Conservation (phyloP, 2,329 filamentous ascomycete species). For the Didymosphaeria variabile region DNA sequence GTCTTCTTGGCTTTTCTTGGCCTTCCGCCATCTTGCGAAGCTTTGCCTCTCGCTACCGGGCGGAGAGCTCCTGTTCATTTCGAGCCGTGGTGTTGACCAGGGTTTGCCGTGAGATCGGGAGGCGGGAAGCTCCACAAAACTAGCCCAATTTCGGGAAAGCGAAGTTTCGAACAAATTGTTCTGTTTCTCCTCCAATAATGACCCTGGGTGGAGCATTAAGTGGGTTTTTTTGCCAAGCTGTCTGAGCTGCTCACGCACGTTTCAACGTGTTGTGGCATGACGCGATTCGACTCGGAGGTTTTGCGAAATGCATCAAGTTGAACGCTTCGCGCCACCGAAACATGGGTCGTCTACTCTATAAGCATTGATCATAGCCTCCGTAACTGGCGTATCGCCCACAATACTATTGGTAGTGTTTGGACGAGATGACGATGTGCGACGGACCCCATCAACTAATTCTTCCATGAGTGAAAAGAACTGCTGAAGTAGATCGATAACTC, state of each 20-base stretch:
- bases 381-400: slow-evolving; percentile 2
- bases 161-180: neutral
- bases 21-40: neutral
- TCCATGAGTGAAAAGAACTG: slow-evolving; percentile 11
- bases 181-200: slow-evolving; percentile 13
- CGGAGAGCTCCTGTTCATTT: slow-evolving; percentile 14
- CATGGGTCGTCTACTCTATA: neutral
- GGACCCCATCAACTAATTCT: neutral
- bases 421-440: slow-evolving; percentile 12
- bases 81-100: neutral
- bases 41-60: slow-evolving; percentile 7
- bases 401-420: neutral
- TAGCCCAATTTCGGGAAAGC: slow-evolving; percentile 9
- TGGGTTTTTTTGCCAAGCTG: slow-evolving; percentile 10
- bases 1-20: slow-evolving; percentile 15
- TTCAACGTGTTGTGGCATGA: slow-evolving; percentile 8
- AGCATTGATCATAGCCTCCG: neutral
- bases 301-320: neutral
- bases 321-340: neutral
- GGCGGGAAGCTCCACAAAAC: slow-evolving; percentile 7
- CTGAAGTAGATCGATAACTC: neutral
- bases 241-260: slow-evolving; percentile 1
- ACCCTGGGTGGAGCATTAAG: neutral
- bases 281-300: slow-evolving; percentile 1
- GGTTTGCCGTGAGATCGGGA: neutral